phyloP scores from a whole-genome alignment of 1,139 yeast species.

The Yamadazyma dushanensis region DNA sequence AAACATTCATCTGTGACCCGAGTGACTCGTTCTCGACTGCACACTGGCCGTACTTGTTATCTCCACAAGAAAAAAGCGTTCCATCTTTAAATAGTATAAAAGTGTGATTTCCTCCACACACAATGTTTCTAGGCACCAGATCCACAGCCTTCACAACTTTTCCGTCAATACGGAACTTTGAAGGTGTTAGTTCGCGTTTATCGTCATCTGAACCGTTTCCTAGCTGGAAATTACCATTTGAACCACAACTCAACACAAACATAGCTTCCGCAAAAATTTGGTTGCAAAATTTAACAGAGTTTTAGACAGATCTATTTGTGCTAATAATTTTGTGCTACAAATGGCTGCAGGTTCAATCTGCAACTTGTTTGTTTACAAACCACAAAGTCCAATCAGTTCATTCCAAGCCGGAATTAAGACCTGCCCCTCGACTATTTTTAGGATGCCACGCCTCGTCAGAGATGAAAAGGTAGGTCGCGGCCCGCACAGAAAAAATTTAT shows the following conservation, averaged over 20 bases:
- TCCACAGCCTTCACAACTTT: constrained; percentile 5
- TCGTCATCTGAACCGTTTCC: constrained; percentile 67
- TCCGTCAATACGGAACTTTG: constrained; percentile 21
- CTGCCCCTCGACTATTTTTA: constrained; percentile 1
- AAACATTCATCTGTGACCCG: constrained; percentile 2
- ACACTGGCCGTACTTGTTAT: constrained; percentile 57
- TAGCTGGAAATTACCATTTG: constrained; percentile 78
- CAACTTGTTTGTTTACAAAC: no score
- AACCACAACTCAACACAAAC: constrained; percentile 54
- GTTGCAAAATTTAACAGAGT: no score
- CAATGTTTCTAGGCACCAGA: constrained; percentile 29
- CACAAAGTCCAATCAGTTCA: no score
- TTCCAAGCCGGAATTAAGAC: no score
- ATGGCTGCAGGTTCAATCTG: no score
- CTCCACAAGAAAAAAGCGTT: constrained; percentile 58
- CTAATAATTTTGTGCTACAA: no score
- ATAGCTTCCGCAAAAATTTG: constrained; percentile 4
- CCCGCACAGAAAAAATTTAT: neutral
- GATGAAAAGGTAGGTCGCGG: constrained; percentile 1
- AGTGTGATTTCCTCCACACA: constrained; percentile 90
- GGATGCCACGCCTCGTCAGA: constrained; percentile 3
- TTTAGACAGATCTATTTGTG: no score
- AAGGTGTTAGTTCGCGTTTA: constrained; percentile 28
- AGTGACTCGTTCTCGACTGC: constrained; percentile 23
- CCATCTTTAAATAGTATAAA: constrained; percentile 58